Evolutionary conservation across 306 rosid species (phyloP).

Genomic region (Clitoria ternatea): DNA sequence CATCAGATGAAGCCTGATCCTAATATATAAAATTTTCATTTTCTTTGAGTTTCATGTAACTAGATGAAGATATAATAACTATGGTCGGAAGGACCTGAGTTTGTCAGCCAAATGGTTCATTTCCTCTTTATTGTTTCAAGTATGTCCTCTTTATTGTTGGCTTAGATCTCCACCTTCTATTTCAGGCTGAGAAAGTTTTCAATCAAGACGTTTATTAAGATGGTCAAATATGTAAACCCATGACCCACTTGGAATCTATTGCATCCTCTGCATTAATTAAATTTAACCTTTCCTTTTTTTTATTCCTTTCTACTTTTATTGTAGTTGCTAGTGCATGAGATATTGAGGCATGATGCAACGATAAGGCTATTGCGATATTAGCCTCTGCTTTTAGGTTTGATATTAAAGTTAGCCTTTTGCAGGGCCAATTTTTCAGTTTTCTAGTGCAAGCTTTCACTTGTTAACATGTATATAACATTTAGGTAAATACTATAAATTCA

Average conservation of each 20-base stretch:
- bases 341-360: not conserved
- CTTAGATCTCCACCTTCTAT: slow-evolving; percentile 20
- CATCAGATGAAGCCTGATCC: no score
- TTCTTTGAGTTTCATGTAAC: not conserved
- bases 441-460: not conserved
- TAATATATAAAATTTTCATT: not conserved
- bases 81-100: not conserved
- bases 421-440: not conserved
- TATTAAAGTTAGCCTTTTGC: not conserved
- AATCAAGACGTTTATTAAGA: slow-evolving; percentile 91
- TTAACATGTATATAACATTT: no score
- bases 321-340: slow-evolving; percentile 13
- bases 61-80: slow-evolving; percentile 10
- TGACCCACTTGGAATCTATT: slow-evolving; percentile 98
- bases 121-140: not conserved
- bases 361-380: not conserved
- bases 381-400: not conserved
- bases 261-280: slow-evolving; percentile 89
- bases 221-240: slow-evolving; percentile 92
- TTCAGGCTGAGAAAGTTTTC: slow-evolving; percentile 94
- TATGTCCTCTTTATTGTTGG: slow-evolving; percentile 11
- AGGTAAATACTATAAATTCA: no score
- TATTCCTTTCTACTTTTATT: no score
- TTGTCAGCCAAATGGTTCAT: not conserved
- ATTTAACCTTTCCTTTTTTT: not conserved